phyloP scores from a whole-genome alignment of 1,139 yeast genomes.

The Suhomyces chickasaworum region DNA sequence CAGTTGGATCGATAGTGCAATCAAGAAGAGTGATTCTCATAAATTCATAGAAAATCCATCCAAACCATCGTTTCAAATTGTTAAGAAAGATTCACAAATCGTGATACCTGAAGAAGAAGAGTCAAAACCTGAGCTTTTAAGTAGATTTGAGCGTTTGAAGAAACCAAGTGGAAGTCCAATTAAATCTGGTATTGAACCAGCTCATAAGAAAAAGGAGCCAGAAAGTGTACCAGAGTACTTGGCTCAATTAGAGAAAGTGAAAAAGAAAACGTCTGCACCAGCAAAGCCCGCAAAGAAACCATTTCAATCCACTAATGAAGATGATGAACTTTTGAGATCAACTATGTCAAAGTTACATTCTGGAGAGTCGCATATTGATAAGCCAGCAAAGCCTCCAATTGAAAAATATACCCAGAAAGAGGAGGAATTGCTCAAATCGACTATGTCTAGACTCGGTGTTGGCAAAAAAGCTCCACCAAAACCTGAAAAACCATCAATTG shows the following conservation, averaged over 20 bases:
- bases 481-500: slow-evolving; percentile 22
- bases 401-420: slow-evolving; percentile 17
- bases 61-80: slow-evolving; percentile 17
- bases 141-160: slow-evolving; percentile 16
- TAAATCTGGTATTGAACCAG: not conserved
- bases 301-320: slow-evolving; percentile 8
- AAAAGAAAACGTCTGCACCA: slow-evolving; percentile 12
- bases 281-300: slow-evolving; percentile 12
- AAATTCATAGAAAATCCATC: slow-evolving; percentile 16
- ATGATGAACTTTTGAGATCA: slow-evolving; percentile 17
- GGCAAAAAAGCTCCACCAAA: slow-evolving; percentile 18
- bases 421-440: slow-evolving; percentile 18
- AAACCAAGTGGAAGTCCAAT: not conserved
- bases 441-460: slow-evolving; percentile 16
- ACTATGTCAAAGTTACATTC: slow-evolving; percentile 17
- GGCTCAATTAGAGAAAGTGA: slow-evolving; percentile 13
- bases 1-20: slow-evolving; percentile 26
- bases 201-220: not conserved
- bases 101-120: slow-evolving; percentile 12
- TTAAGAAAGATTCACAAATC: slow-evolving; percentile 14
- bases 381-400: slow-evolving; percentile 22
- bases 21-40: slow-evolving; percentile 22
- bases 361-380: slow-evolving; percentile 17
- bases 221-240: slow-evolving; percentile 15
- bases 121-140: slow-evolving; percentile 16